These are phyloP conservation scores for Microbotryum saponariae DNA, from an alignment of 1,284 basidiomycete species.

Conservation along the genomic window DNA sequence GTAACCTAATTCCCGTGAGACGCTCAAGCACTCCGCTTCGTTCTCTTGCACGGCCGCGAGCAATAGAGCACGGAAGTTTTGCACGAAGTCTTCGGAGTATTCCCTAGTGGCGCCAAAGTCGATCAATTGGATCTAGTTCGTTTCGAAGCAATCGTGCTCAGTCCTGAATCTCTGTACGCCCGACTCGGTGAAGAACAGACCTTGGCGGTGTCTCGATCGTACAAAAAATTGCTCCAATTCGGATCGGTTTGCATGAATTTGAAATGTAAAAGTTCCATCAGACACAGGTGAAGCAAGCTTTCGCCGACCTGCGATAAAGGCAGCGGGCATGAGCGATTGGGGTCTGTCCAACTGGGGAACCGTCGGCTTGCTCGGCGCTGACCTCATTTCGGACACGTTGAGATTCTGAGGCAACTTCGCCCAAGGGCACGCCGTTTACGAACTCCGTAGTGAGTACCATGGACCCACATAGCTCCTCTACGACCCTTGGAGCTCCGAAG, in stretches of 20 bases:
- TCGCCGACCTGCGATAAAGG: conserved; percentile 60
- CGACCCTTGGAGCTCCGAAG: conserved; percentile 77
- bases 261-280: conserved; percentile 85
- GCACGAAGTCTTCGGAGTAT: conserved; percentile 81
- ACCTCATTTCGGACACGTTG: too few relatives aligned
- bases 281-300: conserved; percentile 73
- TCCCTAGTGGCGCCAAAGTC: conserved; percentile 92
- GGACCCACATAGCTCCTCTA: conserved; percentile 65
- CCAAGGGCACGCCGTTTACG: conserved; percentile 74
- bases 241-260: conserved; percentile 97
- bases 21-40: conserved; percentile 58
- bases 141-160: background rate
- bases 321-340: background rate
- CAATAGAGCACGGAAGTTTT: conserved; percentile 74
- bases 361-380: background rate
- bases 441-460: conserved; percentile 84
- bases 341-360: background rate
- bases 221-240: conserved; percentile 97
- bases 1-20: conserved; percentile 77
- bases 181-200: conserved; percentile 35
- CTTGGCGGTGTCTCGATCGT: conserved; percentile 57
- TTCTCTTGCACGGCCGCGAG: conserved; percentile 68
- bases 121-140: conserved; percentile 67
- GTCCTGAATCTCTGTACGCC: background rate
- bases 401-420: background rate